phyloP scores from a whole-genome alignment of 1,284 basidiomycete species.

The Puccinia horiana region DNA sequence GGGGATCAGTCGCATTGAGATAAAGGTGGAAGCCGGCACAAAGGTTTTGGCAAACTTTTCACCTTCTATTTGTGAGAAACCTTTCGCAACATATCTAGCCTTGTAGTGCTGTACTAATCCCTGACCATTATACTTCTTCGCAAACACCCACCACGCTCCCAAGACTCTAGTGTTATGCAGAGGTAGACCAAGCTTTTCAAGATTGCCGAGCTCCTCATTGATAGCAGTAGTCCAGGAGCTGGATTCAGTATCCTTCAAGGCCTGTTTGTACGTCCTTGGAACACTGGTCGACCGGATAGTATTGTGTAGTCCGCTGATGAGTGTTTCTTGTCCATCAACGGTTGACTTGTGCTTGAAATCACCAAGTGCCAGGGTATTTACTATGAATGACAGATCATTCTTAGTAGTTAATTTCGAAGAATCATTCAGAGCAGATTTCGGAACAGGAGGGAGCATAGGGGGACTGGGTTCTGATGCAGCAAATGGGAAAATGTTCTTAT shows the following conservation, averaged over 20 bases:
- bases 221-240: background rate
- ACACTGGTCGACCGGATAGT: no score
- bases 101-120: background rate
- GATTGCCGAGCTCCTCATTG: background rate
- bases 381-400: background rate
- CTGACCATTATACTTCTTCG: background rate
- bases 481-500: background rate
- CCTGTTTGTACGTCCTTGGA: background rate
- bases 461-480: background rate
- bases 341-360: background rate
- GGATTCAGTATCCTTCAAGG: background rate
- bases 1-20: background rate
- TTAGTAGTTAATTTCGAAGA: background rate
- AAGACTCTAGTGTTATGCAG: background rate
- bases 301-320: background rate
- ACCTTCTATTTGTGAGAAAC: background rate
- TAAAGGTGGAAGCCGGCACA: background rate
- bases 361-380: background rate
- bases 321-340: background rate
- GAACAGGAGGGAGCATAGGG: background rate
- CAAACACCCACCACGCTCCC: constrained; percentile 18
- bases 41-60: background rate
- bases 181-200: background rate
- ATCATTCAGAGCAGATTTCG: no score
- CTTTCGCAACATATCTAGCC: constrained; percentile 11